These are phyloP conservation scores for Rhizopus microsporus DNA, from an alignment of 371 early-diverging fungal genomes.

Conservation along the genomic window DNA sequence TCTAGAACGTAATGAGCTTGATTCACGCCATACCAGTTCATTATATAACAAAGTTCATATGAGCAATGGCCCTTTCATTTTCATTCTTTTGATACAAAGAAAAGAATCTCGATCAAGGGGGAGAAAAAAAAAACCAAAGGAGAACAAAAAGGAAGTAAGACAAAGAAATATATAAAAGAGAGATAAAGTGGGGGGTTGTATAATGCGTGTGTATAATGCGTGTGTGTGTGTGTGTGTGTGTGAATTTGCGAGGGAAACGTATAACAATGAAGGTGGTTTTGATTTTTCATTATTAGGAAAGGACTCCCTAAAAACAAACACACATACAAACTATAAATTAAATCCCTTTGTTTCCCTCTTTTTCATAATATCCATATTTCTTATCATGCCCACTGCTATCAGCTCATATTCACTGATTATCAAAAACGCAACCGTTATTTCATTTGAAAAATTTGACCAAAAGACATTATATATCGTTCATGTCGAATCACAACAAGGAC, in stretches of 20 bases:
- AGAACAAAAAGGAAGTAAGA: background rate
- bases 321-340: constrained; percentile 8
- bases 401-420: background rate
- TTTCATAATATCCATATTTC: background rate
- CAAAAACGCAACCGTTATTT: constrained; percentile 14
- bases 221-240: too few relatives aligned
- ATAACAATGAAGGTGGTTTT: too few relatives aligned
- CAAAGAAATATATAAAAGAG: too few relatives aligned
- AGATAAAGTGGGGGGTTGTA: background rate
- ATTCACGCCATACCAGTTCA: constrained; percentile 5
- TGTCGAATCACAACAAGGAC: constrained; percentile 15
- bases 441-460: constrained; percentile 30
- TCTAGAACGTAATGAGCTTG: constrained; percentile 4
- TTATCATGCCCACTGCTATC: constrained; percentile 12
- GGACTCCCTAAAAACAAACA: constrained; percentile 11
- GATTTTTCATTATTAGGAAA: too few relatives aligned
- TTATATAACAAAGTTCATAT: constrained; percentile 4
- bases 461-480: constrained; percentile 24
- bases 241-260: too few relatives aligned
- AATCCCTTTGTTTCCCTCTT: background rate
- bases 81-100: constrained; percentile 2
- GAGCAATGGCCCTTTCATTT: constrained; percentile 1
- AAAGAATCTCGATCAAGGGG: constrained; percentile 7
- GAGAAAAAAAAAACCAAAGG: background rate
- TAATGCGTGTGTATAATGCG: background rate